Percentiles rank a stretch among this genome's conserved stretches.
Evolutionary conservation across 257 asterid species (phyloP).

Genomic region (Pogostemon cablin): DNA sequence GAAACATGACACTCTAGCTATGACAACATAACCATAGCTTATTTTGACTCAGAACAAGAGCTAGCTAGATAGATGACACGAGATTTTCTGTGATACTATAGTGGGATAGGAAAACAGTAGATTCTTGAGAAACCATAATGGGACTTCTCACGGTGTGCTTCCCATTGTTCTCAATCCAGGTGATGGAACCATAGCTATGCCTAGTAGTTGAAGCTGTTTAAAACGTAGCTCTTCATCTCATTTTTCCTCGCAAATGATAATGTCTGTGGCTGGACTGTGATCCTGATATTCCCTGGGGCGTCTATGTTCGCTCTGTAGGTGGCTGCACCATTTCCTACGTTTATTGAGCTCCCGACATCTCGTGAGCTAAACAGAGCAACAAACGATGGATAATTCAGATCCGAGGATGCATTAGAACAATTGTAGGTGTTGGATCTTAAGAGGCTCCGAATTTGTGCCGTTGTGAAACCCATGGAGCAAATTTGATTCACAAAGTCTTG

Average conservation of each 20-base stretch:
- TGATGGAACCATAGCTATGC: too few relatives aligned
- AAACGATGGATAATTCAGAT: conserved; percentile 49
- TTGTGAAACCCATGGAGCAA: conserved; percentile 44
- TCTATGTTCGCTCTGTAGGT: conserved; percentile 31
- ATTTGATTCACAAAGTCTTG: conserved; percentile 43
- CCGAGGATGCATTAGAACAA: conserved; percentile 42
- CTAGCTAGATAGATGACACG: too few relatives aligned
- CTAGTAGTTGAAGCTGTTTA: too few relatives aligned
- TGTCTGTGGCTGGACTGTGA: conserved; percentile 31
- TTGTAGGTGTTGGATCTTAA: conserved; percentile 35
- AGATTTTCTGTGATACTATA: too few relatives aligned
- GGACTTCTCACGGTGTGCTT: too few relatives aligned
- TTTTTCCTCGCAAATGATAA: conserved; percentile 34
- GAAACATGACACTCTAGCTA: too few relatives aligned
- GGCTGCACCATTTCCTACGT: conserved; percentile 39
- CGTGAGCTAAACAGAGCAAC: conserved; percentile 28
- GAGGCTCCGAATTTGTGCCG: conserved; percentile 34
- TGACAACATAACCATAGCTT: too few relatives aligned
- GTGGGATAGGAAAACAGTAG: too few relatives aligned
- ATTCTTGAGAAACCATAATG: too few relatives aligned
- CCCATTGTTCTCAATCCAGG: too few relatives aligned
- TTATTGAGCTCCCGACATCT: neutral
- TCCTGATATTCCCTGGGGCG: conserved; percentile 20
- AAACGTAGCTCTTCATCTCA: conserved; percentile 36
- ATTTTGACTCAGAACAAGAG: too few relatives aligned